Conservation (phyloP, 1,284 basidiomycete species). For the Cutaneotrichosporon curvatum region DNA sequence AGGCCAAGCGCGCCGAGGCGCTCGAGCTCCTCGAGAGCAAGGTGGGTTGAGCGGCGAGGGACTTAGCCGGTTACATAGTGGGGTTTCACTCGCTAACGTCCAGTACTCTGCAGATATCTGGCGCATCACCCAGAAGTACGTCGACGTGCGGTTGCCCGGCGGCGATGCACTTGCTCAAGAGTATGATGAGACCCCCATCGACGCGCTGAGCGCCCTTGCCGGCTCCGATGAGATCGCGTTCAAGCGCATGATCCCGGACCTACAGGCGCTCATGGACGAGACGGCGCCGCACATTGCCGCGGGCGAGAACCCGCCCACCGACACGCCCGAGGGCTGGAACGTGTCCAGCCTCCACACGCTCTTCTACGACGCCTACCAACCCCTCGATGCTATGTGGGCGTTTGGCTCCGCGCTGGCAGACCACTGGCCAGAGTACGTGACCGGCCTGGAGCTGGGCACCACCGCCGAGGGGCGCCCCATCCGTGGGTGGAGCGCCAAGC, state of each 20-base stretch:
- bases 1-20: conserved; percentile 9
- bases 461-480: conserved; percentile 34
- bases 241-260: conserved; percentile 22
- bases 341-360: conserved; percentile 25
- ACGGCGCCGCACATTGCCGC: neutral
- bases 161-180: too few species aligned
- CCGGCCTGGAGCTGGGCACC: conserved; percentile 27
- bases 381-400: conserved; percentile 31
- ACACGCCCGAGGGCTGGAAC: conserved; percentile 22
- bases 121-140: conserved; percentile 22
- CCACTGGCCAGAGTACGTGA: conserved; percentile 29
- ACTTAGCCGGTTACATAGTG: too few species aligned
- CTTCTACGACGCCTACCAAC: conserved; percentile 43
- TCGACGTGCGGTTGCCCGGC: conserved; percentile 24
- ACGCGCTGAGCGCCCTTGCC: neutral
- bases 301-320: conserved; percentile 1
- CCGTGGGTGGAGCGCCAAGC: conserved; percentile 30
- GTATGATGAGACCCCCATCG: too few species aligned
- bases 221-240: neutral
- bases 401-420: conserved; percentile 37
- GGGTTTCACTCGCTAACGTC: neutral
- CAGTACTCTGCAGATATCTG: conserved; percentile 32
- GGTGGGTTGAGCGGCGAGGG: neutral
- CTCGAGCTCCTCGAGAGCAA: conserved; percentile 15
- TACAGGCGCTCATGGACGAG: conserved; percentile 32